Conservation (phyloP, 2,329 filamentous ascomycete genomes). For the Lachnellula subtilissima region DNA sequence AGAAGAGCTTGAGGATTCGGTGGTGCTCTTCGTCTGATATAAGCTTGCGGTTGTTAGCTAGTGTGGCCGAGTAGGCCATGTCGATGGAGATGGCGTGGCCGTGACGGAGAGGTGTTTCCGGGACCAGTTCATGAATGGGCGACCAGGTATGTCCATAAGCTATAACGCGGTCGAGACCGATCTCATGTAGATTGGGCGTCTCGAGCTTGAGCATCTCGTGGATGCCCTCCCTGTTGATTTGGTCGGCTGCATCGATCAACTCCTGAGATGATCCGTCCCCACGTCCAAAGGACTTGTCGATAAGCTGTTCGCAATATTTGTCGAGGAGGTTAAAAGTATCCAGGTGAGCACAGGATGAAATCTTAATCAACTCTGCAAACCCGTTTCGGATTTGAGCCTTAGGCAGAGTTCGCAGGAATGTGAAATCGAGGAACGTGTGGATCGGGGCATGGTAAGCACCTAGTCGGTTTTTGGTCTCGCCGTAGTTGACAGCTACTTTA, state of each 20-base stretch:
- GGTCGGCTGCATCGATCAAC: constrained; percentile 56
- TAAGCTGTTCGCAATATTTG: constrained; percentile 63
- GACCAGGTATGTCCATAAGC: constrained; percentile 75
- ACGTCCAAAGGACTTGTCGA: constrained; percentile 60
- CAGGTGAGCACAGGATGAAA: constrained; percentile 64
- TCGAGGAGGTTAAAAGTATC: constrained; percentile 64
- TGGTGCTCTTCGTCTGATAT: constrained; percentile 56
- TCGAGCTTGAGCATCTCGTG: constrained; percentile 70
- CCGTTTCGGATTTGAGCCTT: constrained; percentile 66
- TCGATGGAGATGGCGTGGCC: constrained; percentile 72
- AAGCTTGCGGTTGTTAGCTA: constrained; percentile 58
- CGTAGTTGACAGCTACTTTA: constrained; percentile 75
- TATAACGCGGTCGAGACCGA: constrained; percentile 66
- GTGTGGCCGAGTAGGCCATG: constrained; percentile 69
- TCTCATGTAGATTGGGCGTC: constrained; percentile 69
- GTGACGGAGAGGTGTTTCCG: constrained; percentile 63
- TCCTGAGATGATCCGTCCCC: constrained; percentile 50
- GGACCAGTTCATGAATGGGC: constrained; percentile 65
- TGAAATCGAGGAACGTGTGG: constrained; percentile 70
- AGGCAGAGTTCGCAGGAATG: constrained; percentile 64
- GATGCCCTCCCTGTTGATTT: constrained; percentile 65
- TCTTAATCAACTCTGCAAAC: constrained; percentile 73
- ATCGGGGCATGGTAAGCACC: constrained; percentile 69
- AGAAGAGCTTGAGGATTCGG: constrained; percentile 62
- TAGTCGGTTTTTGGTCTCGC: constrained; percentile 69